Percentiles rank a stretch among this genome's conserved stretches.
Conservation (phyloP, 176 grass and related monocot genomes). For the Puccinellia tenuiflora region DNA sequence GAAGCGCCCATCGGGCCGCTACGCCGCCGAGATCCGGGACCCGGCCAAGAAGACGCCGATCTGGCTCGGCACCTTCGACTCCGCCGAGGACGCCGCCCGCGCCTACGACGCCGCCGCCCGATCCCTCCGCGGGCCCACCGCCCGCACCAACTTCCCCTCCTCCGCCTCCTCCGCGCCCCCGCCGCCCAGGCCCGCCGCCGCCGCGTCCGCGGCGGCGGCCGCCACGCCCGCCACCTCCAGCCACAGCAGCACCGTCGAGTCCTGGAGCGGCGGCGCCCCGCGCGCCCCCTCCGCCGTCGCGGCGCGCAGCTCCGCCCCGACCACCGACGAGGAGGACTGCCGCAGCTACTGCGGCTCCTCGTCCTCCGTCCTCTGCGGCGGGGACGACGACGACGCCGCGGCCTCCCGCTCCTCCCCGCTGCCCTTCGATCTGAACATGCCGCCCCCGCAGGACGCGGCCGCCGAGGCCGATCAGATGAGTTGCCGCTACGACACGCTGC, state of each 20-base stretch:
- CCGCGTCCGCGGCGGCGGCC: background rate
- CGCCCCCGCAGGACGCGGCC: slow-evolving; percentile 44
- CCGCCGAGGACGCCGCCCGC: slow-evolving; percentile 72
- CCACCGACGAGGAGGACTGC: slow-evolving; percentile 29
- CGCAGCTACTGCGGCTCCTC: slow-evolving; percentile 80
- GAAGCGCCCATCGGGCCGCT: slow-evolving; percentile 65
- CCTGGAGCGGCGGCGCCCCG: slow-evolving; percentile 45
- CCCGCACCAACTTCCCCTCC: slow-evolving; percentile 58
- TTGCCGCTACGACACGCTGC: slow-evolving; percentile 48
- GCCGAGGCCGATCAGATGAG: slow-evolving; percentile 46
- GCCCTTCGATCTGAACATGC: slow-evolving; percentile 81
- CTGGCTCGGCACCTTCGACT: slow-evolving; percentile 81
- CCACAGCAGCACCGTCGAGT: slow-evolving; percentile 87
- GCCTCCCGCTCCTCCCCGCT: slow-evolving; percentile 39
- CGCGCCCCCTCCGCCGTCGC: slow-evolving; percentile 9
- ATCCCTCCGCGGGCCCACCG: slow-evolving; percentile 50
- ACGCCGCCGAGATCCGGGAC: slow-evolving; percentile 92
- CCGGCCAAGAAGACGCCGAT: slow-evolving; percentile 69
- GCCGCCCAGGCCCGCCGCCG: background rate
- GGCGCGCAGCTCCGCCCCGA: slow-evolving; percentile 17
- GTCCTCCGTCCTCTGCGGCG: slow-evolving; percentile 54
- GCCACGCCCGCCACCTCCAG: slow-evolving; percentile 48
- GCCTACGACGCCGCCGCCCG: slow-evolving; percentile 77
- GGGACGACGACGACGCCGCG: slow-evolving; percentile 23
- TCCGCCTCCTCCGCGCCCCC: slow-evolving; percentile 3